phyloP scores from a whole-genome alignment of 202 grass and related monocot genomes.

The Saccharum hybrid region DNA sequence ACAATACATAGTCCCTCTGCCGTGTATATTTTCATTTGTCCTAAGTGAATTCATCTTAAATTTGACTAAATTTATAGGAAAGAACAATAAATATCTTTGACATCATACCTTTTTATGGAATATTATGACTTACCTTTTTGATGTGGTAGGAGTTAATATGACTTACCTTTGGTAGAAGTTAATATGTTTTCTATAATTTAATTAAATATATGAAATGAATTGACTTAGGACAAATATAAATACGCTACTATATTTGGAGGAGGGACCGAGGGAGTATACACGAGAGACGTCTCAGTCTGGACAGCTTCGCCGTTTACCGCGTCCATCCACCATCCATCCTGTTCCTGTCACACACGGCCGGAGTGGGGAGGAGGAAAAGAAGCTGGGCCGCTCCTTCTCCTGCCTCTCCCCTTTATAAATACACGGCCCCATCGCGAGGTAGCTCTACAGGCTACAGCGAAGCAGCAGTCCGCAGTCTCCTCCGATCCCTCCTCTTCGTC shows the following conservation, averaged over 20 bases:
- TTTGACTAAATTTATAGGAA: no score
- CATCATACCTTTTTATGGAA: no score
- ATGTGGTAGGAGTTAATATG: neutral
- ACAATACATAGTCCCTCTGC: no score
- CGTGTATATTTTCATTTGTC: no score
- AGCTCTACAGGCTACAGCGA: neutral
- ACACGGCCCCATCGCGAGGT: neutral
- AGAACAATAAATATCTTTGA: no score
- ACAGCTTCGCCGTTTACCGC: slow-evolving; percentile 8
- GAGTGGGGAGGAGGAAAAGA: slow-evolving; percentile 21
- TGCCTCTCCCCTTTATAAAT: slow-evolving; percentile 51
- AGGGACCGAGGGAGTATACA: no score
- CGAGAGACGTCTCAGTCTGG: neutral
- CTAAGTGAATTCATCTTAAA: no score
- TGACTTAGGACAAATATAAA: neutral
- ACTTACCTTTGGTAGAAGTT: neutral
- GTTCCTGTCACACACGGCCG: neutral
- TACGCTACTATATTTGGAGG: neutral
- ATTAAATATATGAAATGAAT: neutral
- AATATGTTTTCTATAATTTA: neutral
- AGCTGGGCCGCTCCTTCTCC: slow-evolving; percentile 35
- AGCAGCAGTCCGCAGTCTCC: neutral
- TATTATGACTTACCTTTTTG: neutral
- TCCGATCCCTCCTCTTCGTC: neutral
- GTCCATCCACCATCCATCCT: neutral